Conservation (phyloP, 495 filamentous ascomycete species). For the Xylaria curta region DNA sequence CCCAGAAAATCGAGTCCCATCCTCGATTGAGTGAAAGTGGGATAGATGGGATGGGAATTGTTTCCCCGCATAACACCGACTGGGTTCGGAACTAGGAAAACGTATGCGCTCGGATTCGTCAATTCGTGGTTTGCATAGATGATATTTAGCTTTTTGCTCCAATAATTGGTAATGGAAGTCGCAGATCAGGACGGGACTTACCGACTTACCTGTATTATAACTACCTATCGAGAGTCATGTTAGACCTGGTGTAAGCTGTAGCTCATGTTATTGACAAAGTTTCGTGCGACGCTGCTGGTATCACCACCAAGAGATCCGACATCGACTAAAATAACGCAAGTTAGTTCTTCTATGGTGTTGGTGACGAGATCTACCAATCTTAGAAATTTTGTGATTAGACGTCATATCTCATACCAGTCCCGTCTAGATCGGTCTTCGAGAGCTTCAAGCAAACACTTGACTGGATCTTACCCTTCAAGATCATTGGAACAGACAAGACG, state of each 20-base stretch:
- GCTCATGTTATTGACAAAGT: constrained; percentile 1
- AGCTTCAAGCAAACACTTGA: not conserved
- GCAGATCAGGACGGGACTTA: not conserved
- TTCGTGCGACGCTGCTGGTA: not conserved
- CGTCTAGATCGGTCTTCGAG: not conserved
- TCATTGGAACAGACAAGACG: not conserved
- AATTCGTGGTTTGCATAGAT: not conserved
- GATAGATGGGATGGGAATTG: not conserved
- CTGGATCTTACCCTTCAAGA: not conserved
- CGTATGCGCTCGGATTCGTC: not conserved
- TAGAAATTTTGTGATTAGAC: not conserved
- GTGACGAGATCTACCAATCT: not conserved
- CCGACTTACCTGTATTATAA: no score
- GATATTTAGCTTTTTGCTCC: not conserved
- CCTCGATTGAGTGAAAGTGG: constrained; percentile 15
- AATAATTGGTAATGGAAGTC: not conserved
- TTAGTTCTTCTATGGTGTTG: no score
- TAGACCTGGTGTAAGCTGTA: not conserved
- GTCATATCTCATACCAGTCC: not conserved
- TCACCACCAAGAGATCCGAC: not conserved
- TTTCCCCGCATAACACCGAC: constrained; percentile 8
- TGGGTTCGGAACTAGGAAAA: not conserved
- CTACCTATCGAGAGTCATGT: not conserved
- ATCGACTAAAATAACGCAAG: not conserved
- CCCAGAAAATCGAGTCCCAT: not conserved